Percentiles rank a stretch among this genome's conserved stretches.
These are phyloP conservation scores for Corylus heterophylla DNA, from an alignment of 306 rosid genomes.

Conservation along the genomic window DNA sequence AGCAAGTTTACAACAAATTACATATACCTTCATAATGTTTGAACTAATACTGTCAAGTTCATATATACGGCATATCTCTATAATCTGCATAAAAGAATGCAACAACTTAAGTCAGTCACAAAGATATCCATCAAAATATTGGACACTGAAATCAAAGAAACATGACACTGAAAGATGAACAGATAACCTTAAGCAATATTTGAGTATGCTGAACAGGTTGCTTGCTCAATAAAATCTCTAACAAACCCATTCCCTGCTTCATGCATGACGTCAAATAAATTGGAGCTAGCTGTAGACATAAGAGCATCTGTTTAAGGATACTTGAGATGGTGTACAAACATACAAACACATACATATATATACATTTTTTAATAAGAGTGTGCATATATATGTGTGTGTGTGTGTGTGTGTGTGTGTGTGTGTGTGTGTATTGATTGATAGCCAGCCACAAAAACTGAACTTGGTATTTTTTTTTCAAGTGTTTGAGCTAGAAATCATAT, in stretches of 20 bases:
- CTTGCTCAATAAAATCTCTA: constrained; percentile 72
- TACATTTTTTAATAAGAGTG: too few relatives aligned
- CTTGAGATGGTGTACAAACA: constrained; percentile 6
- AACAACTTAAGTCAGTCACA: constrained; percentile 29
- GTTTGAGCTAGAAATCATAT: background rate
- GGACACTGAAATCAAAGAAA: constrained; percentile 17
- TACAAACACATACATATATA: constrained; percentile 2
- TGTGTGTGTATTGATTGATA: background rate
- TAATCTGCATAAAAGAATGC: constrained; percentile 53
- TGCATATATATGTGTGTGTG: background rate
- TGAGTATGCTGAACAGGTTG: constrained; percentile 76
- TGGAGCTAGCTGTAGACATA: constrained; percentile 83
- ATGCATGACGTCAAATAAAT: constrained; percentile 87
- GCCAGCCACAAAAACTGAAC: background rate
- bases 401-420: background rate
- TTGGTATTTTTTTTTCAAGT: background rate
- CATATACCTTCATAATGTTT: constrained; percentile 79
- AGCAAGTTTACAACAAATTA: background rate
- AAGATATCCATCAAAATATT: constrained; percentile 21
- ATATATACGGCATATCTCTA: constrained; percentile 88
- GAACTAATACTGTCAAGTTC: constrained; percentile 72
- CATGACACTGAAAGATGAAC: constrained; percentile 17
- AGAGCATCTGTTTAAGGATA: constrained; percentile 32
- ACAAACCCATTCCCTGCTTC: constrained; percentile 89
- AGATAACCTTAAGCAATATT: constrained; percentile 71